A percentile compares a stretch with the other conserved stretches of the same genome.
Conservation (phyloP, 352 stramenopile genomes). For the Phytophthora citrophthora region DNA sequence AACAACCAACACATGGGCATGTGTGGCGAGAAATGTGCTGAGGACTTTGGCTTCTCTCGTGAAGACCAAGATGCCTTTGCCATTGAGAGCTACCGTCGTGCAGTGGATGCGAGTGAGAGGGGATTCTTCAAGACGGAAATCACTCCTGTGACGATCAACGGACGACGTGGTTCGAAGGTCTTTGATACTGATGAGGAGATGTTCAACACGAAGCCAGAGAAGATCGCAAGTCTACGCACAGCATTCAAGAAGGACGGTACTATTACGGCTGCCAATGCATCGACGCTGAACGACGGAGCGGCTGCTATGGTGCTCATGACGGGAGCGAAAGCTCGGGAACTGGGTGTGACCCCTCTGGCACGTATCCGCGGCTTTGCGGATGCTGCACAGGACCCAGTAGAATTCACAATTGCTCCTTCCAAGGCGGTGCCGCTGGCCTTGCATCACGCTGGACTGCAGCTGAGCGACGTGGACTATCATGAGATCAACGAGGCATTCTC, state of each 20-base stretch:
- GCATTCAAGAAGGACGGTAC: conserved; percentile 97
- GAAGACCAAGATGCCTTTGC: conserved; percentile 97
- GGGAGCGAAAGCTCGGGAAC: conserved; percentile 82
- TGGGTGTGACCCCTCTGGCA: conserved; percentile 79
- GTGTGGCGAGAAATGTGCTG: conserved; percentile 95
- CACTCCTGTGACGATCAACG: conserved; percentile 88
- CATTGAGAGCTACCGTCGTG: conserved; percentile 92
- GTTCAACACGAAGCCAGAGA: conserved; percentile 89
- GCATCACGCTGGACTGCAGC: conserved; percentile 87
- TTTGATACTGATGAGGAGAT: conserved; percentile 95
- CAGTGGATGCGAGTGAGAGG: conserved; percentile 71
- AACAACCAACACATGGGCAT: conserved; percentile 96
- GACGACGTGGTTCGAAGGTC: conserved; percentile 56
- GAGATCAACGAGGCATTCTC: conserved; percentile 99
- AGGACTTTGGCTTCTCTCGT: conserved; percentile 91
- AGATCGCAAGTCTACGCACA: conserved; percentile 89
- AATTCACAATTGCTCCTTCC: conserved; percentile 97
- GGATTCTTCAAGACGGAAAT: conserved; percentile 93
- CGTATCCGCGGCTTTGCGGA: conserved; percentile 86
- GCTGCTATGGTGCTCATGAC: conserved; percentile 97
- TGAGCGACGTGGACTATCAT: conserved; percentile 97
- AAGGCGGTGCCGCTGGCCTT: conserved; percentile 95
- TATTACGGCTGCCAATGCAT: conserved; percentile 98
- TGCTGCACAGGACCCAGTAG: conserved; percentile 88
- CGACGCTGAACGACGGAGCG: conserved; percentile 97